Evolutionary conservation across 2,329 filamentous ascomycete species (phyloP).

Genomic region (Paecilomyces variotii): DNA sequence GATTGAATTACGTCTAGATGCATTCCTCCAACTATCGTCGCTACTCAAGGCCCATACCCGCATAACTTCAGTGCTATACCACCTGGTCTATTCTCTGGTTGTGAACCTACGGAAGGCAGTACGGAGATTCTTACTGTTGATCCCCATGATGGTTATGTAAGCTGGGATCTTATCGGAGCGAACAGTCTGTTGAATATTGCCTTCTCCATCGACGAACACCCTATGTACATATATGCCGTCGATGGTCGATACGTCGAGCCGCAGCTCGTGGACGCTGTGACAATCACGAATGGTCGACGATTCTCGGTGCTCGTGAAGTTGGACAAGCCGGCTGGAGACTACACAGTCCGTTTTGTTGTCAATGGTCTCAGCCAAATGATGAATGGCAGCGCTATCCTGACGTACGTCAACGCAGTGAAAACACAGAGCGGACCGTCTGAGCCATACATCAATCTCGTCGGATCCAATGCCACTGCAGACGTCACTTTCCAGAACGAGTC

Average conservation of each 20-base stretch:
- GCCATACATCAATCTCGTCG: conserved; percentile 45
- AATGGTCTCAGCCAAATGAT: conserved; percentile 47
- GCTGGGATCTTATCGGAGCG: conserved; percentile 32
- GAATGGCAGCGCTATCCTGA: conserved; percentile 44
- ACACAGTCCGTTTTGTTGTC: conserved; percentile 48
- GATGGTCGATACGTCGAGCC: conserved; percentile 39
- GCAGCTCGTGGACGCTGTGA: conserved; percentile 24
- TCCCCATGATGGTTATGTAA: conserved; percentile 23
- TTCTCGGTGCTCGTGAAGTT: conserved; percentile 38
- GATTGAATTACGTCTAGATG: not conserved
- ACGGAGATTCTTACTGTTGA: conserved; percentile 26
- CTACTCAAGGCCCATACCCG: not conserved
- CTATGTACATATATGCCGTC: conserved; percentile 37
- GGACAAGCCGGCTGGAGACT: conserved; percentile 39
- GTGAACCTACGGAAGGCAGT: conserved; percentile 14
- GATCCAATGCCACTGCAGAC: conserved; percentile 32
- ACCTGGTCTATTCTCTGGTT: conserved; percentile 4
- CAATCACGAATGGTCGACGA: conserved; percentile 31
- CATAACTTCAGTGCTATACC: conserved; percentile 6
- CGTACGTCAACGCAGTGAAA: conserved; percentile 24
- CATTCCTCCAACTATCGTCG: not conserved
- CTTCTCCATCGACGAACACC: conserved; percentile 38
- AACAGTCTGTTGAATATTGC: conserved; percentile 22
- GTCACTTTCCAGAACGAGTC: conserved; percentile 40
- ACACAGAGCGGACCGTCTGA: conserved; percentile 16